Conservation (phyloP, 2,329 filamentous ascomycete species). For the Aureobasidium sp. region DNA sequence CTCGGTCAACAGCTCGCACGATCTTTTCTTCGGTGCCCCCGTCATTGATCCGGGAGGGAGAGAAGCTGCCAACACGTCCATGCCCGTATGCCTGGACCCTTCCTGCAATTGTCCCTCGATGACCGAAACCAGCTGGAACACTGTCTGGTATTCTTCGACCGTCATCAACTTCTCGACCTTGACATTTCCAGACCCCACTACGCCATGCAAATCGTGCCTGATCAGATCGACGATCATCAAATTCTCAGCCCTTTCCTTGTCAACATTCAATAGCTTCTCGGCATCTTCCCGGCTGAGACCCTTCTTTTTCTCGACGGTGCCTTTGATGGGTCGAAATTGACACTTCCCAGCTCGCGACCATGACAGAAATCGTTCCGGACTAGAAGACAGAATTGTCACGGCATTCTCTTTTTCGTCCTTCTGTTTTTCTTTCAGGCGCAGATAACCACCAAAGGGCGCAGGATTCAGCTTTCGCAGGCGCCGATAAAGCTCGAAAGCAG, state of each 20-base stretch:
- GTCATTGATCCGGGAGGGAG: conserved; percentile 94
- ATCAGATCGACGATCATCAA: conserved; percentile 97
- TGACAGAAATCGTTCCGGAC: conserved; percentile 81
- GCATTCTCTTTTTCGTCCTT: conserved; percentile 32
- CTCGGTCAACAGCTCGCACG: conserved; percentile 69
- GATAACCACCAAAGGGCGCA: conserved; percentile 77
- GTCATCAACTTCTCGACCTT: conserved; percentile 70
- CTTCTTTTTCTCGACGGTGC: conserved; percentile 75
- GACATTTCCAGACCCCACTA: conserved; percentile 69
- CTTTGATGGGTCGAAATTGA: conserved; percentile 91
- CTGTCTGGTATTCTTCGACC: conserved; percentile 84
- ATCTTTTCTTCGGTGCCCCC: conserved; percentile 87
- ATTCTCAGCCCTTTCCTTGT: conserved; percentile 92
- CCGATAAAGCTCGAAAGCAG: conserved; percentile 63
- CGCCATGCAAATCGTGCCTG: conserved; percentile 84
- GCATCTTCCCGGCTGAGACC: conserved; percentile 66
- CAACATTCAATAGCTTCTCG: conserved; percentile 62
- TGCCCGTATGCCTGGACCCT: conserved; percentile 46
- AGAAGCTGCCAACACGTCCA: conserved; percentile 69
- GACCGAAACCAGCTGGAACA: conserved; percentile 86
- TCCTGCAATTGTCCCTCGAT: conserved; percentile 59
- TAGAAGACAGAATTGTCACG: conserved; percentile 68
- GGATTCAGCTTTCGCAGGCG: conserved; percentile 65
- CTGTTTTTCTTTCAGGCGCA: conserved; percentile 51
- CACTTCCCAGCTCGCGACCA: conserved; percentile 56